phyloP scores from a whole-genome alignment of 1,284 basidiomycete species.

The Termitomyces sp. region DNA sequence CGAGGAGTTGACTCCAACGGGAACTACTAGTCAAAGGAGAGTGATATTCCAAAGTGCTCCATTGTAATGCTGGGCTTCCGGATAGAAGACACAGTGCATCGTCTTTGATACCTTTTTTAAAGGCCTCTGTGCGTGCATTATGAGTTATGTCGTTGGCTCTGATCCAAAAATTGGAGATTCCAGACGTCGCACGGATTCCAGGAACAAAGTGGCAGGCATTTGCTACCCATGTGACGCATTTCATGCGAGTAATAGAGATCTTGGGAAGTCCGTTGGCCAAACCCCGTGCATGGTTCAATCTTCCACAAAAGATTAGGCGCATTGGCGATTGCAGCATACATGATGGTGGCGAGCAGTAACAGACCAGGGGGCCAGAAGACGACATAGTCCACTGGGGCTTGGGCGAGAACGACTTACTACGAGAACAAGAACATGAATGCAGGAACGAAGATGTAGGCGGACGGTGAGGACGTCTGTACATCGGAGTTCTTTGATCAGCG shows the following conservation, averaged over 20 bases:
- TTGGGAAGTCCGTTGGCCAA: not conserved
- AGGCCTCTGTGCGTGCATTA: not conserved
- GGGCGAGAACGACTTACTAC: slow-evolving; percentile 12
- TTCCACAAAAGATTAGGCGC: slow-evolving; percentile 22
- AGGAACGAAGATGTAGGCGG: not conserved
- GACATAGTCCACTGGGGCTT: slow-evolving; percentile 27
- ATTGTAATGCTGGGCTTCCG: not conserved
- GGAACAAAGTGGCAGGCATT: not conserved
- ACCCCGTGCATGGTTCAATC: slow-evolving; percentile 7
- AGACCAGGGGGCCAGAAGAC: slow-evolving; percentile 26
- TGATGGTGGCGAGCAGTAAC: slow-evolving; percentile 24
- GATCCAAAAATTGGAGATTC: not conserved
- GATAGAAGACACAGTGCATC: not conserved
- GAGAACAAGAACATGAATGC: not conserved
- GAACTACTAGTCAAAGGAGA: not conserved
- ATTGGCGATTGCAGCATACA: slow-evolving; percentile 24
- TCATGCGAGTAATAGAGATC: not conserved
- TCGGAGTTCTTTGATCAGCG: not conserved
- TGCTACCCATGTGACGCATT: not conserved
- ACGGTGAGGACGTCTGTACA: not conserved
- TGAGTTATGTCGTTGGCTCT: not conserved
- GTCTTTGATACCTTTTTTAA: not conserved
- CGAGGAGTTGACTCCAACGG: not conserved
- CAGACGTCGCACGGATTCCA: not conserved
- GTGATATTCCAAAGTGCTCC: not conserved